Percentiles rank a stretch among this genome's conserved stretches.
Conservation (phyloP, 352 stramenopile genomes). For the Lagenidium sp. region DNA sequence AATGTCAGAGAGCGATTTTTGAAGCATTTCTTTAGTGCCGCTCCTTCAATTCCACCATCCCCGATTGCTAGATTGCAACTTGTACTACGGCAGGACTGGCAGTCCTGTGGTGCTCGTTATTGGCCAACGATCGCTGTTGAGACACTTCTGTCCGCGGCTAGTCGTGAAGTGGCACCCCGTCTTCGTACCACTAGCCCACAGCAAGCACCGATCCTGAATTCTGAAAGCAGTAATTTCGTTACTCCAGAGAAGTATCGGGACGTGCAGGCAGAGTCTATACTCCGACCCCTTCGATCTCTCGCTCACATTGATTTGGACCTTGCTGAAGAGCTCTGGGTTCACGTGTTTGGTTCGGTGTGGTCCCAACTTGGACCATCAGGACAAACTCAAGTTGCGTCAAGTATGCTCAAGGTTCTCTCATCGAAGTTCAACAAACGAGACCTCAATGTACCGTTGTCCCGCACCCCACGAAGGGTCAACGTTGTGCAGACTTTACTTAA, state of each 20-base stretch:
- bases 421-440: conserved; percentile 87
- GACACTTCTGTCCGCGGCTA: conserved; percentile 47
- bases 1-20: conserved; percentile 62
- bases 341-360: conserved; percentile 63
- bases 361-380: conserved; percentile 29
- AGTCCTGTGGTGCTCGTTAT: conserved; percentile 76
- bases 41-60: too few species aligned
- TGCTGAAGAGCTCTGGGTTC: conserved; percentile 76
- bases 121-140: conserved; percentile 80
- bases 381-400: conserved; percentile 43
- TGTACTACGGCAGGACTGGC: conserved; percentile 79
- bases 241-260: conserved; percentile 14
- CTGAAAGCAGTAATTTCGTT: conserved; percentile 13
- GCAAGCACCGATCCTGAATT: background rate
- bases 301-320: conserved; percentile 79
- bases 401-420: conserved; percentile 70
- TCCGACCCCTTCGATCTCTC: conserved; percentile 51
- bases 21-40: conserved; percentile 44
- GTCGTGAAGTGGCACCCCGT: conserved; percentile 6
- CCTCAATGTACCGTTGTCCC: conserved; percentile 55
- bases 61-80: conserved; percentile 51
- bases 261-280: conserved; percentile 29
- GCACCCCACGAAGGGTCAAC: conserved; percentile 54
- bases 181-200: conserved; percentile 1
- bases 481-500: conserved; percentile 81